Evolutionary conservation across 1,284 basidiomycete species (phyloP), one percentile per base, ranked within the genome.

Genomic region (Cerioporus squamosus): DNA sequence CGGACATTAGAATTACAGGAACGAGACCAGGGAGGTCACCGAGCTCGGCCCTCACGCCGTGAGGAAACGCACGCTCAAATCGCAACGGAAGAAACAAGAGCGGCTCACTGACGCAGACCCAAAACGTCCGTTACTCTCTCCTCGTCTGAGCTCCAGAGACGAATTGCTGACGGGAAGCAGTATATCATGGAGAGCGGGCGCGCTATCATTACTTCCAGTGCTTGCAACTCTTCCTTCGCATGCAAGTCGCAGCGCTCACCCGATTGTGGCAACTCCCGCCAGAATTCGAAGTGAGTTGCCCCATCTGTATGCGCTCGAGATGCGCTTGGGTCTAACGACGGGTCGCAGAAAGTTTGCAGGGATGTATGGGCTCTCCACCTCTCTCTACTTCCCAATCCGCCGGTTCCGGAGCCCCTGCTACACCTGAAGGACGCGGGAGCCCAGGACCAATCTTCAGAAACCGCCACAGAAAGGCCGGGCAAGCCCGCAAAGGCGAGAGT

Each of bases 281-380:
- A 0, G 88, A 91, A 60, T 91, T 92, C 62, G 94, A 95, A 83
- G 94, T 93, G 53, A 50, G 26, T 23, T 18, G 22, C 6, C 7
- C 22, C 43, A 22, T 33, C 4, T 24, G 26, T 38, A 50, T 42
- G 22, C 44, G 18, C 9, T 42, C 40, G 7, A 26, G 10, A 44
- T 29, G 51, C 12, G 36, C 4, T 46, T 39, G 47, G 50, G 17
- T 51, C 46, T 22, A n/a, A n/a, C n/a, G 18, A 31, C 8, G 2
- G n/a, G 1, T 14, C 24, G 12, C 44, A 95, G 93, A 75, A 82
- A 31, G 76, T 94, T 44, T 94, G 91, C 65, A 82, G 88, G 61
- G 94, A 96, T 67, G 66, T 94, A 24, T 95, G 94, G 93, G 80
- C 86, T 1, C 77, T 94, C 20, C 84, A 94, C 72, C 78, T 96